Evolutionary conservation across 306 rosid genomes (phyloP).

Genomic region (Cucurbita maxima): DNA sequence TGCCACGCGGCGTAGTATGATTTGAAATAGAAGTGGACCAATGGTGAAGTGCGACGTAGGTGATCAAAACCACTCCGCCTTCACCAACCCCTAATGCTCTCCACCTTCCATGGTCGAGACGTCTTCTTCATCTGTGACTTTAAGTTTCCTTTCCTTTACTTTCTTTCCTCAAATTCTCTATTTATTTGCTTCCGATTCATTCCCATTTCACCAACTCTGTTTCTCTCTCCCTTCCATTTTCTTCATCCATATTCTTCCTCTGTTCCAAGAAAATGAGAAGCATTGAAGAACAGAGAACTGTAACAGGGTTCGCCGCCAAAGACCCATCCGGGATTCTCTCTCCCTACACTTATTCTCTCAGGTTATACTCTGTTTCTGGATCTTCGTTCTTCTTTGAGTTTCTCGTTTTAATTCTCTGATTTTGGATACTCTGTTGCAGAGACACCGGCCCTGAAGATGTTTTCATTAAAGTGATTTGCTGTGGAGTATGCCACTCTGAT

Average conservation of each 20-base stretch:
- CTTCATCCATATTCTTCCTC: neutral
- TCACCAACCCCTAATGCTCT: neutral
- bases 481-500: slow-evolving; percentile 87
- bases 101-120: neutral
- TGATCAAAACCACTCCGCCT: neutral
- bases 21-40: neutral
- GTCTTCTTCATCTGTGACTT: neutral
- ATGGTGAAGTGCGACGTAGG: neutral
- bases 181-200: neutral
- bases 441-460: slow-evolving; percentile 74
- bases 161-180: neutral
- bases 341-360: slow-evolving; percentile 52
- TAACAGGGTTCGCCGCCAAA: slow-evolving; percentile 68
- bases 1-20: no score
- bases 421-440: slow-evolving; percentile 23
- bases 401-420: no score
- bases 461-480: slow-evolving; percentile 54
- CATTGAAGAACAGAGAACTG: slow-evolving; percentile 36
- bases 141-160: neutral
- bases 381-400: neutral
- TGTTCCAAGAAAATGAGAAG: slow-evolving; percentile 27
- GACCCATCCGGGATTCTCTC: slow-evolving; percentile 87
- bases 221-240: neutral
- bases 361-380: slow-evolving; percentile 16
- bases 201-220: neutral